These are phyloP conservation scores for Pythium sp. DNA, from an alignment of 352 stramenopile species.

Conservation along the genomic window DNA sequence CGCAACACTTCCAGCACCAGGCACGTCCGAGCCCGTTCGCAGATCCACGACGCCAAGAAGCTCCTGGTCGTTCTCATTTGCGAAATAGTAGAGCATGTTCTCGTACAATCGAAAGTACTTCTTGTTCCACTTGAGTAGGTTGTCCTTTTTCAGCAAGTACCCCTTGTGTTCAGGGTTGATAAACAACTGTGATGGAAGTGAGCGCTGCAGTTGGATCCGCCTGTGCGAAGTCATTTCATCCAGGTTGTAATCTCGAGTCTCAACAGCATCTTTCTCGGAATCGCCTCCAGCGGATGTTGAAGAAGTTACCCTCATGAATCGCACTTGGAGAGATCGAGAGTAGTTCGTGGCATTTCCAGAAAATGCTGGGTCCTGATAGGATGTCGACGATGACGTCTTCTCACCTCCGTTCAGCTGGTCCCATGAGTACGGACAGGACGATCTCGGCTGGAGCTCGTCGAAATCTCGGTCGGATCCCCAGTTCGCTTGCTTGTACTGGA, in stretches of 20 bases:
- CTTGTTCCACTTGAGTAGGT: slow-evolving; percentile 88
- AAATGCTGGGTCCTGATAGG: slow-evolving; percentile 68
- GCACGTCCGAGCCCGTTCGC: slow-evolving; percentile 57
- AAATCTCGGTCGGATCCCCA: slow-evolving; percentile 74
- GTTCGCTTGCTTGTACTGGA: slow-evolving; percentile 81
- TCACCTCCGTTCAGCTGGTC: slow-evolving; percentile 73
- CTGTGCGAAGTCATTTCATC: slow-evolving; percentile 83
- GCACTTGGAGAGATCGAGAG: slow-evolving; percentile 74
- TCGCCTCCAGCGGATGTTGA: slow-evolving; percentile 50
- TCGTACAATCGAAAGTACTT: slow-evolving; percentile 88
- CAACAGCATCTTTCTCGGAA: slow-evolving; percentile 76
- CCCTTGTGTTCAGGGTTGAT: slow-evolving; percentile 74
- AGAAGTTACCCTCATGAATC: slow-evolving; percentile 86
- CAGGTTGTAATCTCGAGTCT: slow-evolving; percentile 87
- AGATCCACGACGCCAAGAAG: slow-evolving; percentile 83
- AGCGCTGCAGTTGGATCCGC: slow-evolving; percentile 80
- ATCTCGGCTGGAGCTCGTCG: slow-evolving; percentile 69
- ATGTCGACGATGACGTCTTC: slow-evolving; percentile 50
- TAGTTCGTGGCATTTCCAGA: slow-evolving; percentile 49
- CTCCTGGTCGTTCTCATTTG: slow-evolving; percentile 80
- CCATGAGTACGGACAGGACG: slow-evolving; percentile 85
- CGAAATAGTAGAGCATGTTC: slow-evolving; percentile 89
- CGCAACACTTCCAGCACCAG: slow-evolving; percentile 68
- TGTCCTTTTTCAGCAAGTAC: slow-evolving; percentile 86
- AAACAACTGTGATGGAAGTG: slow-evolving; percentile 79